Conservation (phyloP, 805 yeast genomes). For the Nakazawaea molendinolei region DNA sequence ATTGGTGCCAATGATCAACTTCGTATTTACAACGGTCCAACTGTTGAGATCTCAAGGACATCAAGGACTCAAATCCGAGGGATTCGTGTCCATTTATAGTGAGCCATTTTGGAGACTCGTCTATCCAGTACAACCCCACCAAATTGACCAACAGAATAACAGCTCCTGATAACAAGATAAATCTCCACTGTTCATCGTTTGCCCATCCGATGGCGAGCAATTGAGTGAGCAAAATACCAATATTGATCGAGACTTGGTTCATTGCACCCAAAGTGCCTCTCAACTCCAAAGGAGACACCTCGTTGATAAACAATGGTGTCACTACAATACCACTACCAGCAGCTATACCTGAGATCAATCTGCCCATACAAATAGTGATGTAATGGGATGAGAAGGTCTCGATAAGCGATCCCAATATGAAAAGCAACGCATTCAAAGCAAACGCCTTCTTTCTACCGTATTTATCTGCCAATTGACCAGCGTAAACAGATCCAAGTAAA, state of each 20-base stretch:
- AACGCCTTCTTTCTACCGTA: slow-evolving; percentile 54
- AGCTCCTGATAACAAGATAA: slow-evolving; percentile 55
- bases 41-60: slow-evolving; percentile 30
- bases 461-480: slow-evolving; percentile 58
- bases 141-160: slow-evolving; percentile 45
- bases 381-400: slow-evolving; percentile 46
- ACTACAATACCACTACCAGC: slow-evolving; percentile 87
- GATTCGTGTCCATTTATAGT: slow-evolving; percentile 34
- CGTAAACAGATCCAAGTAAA: slow-evolving; percentile 61
- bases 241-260: slow-evolving; percentile 81
- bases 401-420: slow-evolving; percentile 54
- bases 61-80: slow-evolving; percentile 19
- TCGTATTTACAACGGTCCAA: slow-evolving; percentile 16
- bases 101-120: slow-evolving; percentile 87
- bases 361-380: slow-evolving; percentile 46
- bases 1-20: slow-evolving; percentile 24
- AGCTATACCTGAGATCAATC: slow-evolving; percentile 75
- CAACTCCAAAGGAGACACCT: slow-evolving; percentile 60
- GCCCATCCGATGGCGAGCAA: slow-evolving; percentile 64
- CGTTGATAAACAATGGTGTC: slow-evolving; percentile 76
- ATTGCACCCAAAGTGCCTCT: slow-evolving; percentile 82
- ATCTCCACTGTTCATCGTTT: slow-evolving; percentile 65
- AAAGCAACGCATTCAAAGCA: slow-evolving; percentile 39
- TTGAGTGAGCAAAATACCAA: slow-evolving; percentile 82
- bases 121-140: slow-evolving; percentile 34